A percentile compares a stretch with the other conserved stretches of the same genome.
Evolutionary conservation across 2,329 filamentous ascomycete genomes (phyloP).

Genomic region (Arachnopeziza araneosa): DNA sequence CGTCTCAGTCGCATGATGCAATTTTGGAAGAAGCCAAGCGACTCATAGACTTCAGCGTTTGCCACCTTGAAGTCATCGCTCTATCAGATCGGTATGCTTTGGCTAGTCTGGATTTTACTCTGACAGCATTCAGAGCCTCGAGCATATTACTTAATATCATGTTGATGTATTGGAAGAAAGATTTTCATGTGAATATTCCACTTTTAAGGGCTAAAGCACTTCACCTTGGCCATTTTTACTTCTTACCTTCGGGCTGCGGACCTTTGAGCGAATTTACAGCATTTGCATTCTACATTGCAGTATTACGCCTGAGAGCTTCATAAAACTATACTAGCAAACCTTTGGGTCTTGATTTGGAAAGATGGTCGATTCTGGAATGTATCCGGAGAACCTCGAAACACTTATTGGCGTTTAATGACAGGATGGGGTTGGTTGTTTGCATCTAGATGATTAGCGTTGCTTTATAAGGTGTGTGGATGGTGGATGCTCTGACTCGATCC

Average conservation of each 20-base stretch:
- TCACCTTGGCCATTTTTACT: conserved; percentile 10
- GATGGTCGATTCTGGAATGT: conserved; percentile 14
- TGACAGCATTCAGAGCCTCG: background rate
- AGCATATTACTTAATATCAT: conserved; percentile 14
- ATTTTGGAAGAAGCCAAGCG: conserved; percentile 57
- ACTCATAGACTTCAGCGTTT: background rate
- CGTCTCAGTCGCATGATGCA: conserved; percentile 70
- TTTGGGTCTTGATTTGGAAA: conserved; percentile 22
- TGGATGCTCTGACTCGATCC: background rate
- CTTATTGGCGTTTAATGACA: conserved; percentile 20
- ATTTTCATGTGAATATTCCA: conserved; percentile 25
- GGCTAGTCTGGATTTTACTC: background rate
- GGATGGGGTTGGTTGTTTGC: conserved; percentile 9
- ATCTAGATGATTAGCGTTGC: conserved; percentile 9
- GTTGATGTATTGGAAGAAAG: conserved; percentile 23
- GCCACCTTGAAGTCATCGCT: too few species aligned
- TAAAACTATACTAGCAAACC: conserved; percentile 9
- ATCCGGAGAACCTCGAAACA: conserved; percentile 13
- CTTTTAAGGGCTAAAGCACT: conserved; percentile 11
- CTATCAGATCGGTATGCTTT: background rate
- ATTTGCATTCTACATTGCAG: conserved; percentile 16
- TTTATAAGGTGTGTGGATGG: background rate
- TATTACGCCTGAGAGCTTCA: conserved; percentile 12
- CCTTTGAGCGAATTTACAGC: conserved; percentile 24
- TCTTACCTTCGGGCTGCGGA: conserved; percentile 19